Base-by-base conservation (phyloP, 2,329 filamentous ascomycete genomes). In the Zasmidium citrigriseum region DNA sequence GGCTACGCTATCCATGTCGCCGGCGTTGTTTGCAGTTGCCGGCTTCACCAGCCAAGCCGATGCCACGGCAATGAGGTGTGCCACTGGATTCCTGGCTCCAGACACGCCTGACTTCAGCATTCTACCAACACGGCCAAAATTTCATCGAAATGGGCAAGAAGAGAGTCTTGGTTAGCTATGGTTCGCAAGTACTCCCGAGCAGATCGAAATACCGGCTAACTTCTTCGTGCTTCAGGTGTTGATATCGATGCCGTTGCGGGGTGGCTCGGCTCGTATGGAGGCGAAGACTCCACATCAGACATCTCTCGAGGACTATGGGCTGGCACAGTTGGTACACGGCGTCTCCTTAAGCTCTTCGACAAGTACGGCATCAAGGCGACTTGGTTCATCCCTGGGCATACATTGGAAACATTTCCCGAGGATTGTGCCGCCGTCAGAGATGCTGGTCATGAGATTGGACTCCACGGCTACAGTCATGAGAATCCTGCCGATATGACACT, bases 181-280 rank as follows among this genome's bases (percentile, higher is more conserved):
- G 66, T 59, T n/a, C n/a, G n/a, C n/a, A 55, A 14, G 45, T 38
- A 3, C 34, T 41, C 27, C 14, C 27, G 27, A 34, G 22, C 12
- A 14, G 11, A 18, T 11, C 16, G 16, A 23, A 3, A 7, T 45
- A 11, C 5, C 22, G 12, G 21, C 20, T 20, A 12, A 49, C 18
- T 29, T 54, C 44, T 46, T 29, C 18, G 54, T 23, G 55, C 53
- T 27, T 52, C 51, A 59, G 64, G 64, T 1, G 85, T 91, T 11
- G 88, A 91, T 59, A 86, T 91, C 23, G 88, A 91, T 63, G 88
- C 87, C 5, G 86, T 90, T 1, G 83, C 87, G 1, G 87, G 88
- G 4, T 91, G 88, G 89, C 77, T 91, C 0, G 88, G 88, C 0
- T 89, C 85, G 0, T 91, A 91, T 67, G 86, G 86, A 9, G 87